Percentiles rank a stretch among this genome's conserved stretches.
Evolutionary conservation across 2,329 filamentous ascomycete species (phyloP).

Genomic region (Microthyrium microscopicum): DNA sequence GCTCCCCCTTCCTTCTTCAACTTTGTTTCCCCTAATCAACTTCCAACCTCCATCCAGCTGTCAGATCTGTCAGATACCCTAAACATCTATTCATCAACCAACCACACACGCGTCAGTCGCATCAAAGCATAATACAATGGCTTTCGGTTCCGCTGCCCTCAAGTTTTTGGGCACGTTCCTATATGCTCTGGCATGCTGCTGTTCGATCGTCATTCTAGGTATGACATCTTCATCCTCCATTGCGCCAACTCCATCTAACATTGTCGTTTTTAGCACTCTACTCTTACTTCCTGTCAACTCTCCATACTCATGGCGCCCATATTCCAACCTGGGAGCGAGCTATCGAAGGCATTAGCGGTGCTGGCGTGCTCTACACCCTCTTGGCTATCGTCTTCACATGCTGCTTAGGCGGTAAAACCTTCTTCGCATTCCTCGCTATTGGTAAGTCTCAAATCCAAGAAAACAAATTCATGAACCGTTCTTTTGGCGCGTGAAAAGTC

Average conservation of each 20-base stretch:
- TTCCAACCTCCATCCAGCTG: no score
- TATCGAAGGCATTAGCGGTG: constrained; percentile 48
- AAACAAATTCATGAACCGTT: no score
- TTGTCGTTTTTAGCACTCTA: constrained; percentile 36
- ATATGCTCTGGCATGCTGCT: constrained; percentile 57
- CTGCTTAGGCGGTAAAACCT: constrained; percentile 56
- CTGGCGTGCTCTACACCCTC: constrained; percentile 57
- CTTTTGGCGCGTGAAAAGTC: no score
- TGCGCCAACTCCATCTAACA: not conserved
- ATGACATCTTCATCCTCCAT: constrained; percentile 24
- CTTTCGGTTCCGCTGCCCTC: constrained; percentile 43
- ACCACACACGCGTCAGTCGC: no score
- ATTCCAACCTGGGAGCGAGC: constrained; percentile 54
- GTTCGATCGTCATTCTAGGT: constrained; percentile 55
- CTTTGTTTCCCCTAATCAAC: no score
- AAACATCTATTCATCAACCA: no score
- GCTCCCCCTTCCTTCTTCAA: no score
- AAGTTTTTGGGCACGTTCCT: constrained; percentile 55
- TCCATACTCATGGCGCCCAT: constrained; percentile 43
- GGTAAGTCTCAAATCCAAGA: no score
- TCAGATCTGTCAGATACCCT: no score
- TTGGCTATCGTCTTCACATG: constrained; percentile 59
- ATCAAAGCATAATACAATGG: no score
- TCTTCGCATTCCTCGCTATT: constrained; percentile 59
- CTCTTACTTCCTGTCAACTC: constrained; percentile 67